These are phyloP conservation scores for Fusarium torulosum DNA, from an alignment of 2,329 filamentous ascomycete species.

Conservation along the genomic window DNA sequence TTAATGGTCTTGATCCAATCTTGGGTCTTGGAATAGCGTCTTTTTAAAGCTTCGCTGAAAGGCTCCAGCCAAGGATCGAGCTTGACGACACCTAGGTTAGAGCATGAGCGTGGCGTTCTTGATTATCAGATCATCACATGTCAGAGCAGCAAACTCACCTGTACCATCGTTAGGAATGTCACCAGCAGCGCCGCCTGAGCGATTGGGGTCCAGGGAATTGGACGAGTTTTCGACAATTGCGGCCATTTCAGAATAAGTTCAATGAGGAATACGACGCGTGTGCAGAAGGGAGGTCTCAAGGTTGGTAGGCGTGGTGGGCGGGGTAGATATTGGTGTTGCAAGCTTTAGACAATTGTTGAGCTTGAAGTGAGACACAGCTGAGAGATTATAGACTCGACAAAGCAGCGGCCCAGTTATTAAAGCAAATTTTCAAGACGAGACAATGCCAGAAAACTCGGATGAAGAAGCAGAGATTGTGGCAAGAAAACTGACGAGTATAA, in stretches of 20 bases:
- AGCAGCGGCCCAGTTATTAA: constrained; percentile 15
- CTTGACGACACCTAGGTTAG: constrained; percentile 77
- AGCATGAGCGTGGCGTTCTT: constrained; percentile 30
- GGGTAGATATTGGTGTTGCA: constrained; percentile 44
- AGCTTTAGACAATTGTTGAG: constrained; percentile 43
- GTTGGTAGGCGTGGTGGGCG: constrained; percentile 40
- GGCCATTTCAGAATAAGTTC: constrained; percentile 51
- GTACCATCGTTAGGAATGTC: constrained; percentile 77
- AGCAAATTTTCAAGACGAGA: constrained; percentile 25
- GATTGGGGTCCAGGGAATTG: constrained; percentile 58
- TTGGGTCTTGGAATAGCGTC: constrained; percentile 82
- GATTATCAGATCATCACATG: constrained; percentile 43
- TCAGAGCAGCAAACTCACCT: constrained; percentile 61
- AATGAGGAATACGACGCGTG: constrained; percentile 27
- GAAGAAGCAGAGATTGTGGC: constrained; percentile 34
- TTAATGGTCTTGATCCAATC: constrained; percentile 89
- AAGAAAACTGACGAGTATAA: constrained; percentile 20
- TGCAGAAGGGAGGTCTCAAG: constrained; percentile 38
- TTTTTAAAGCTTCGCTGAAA: constrained; percentile 81
- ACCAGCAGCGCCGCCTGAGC: constrained; percentile 57
- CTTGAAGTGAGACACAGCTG: constrained; percentile 42
- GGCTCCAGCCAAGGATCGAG: constrained; percentile 92
- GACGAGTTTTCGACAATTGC: constrained; percentile 55
- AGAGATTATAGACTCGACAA: constrained; percentile 26
- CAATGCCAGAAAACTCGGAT: constrained; percentile 32